These are phyloP conservation scores for Nigrospora sphaerica DNA, from an alignment of 2,329 filamentous ascomycete species.

Conservation along the genomic window DNA sequence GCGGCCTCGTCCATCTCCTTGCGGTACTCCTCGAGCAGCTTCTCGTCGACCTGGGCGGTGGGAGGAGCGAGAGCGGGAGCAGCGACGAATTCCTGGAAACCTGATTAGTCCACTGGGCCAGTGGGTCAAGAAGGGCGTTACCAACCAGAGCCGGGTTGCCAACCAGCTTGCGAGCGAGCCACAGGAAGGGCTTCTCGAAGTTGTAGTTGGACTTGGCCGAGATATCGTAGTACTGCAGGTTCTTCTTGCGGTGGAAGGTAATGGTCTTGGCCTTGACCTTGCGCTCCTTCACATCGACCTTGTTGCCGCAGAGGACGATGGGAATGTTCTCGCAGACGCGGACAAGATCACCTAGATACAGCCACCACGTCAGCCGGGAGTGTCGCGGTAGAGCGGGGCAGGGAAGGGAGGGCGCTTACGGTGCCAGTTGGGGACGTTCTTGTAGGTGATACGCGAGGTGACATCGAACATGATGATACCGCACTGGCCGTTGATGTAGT, in stretches of 20 bases:
- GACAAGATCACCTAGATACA: constrained; percentile 75
- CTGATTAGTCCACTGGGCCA: constrained; percentile 16
- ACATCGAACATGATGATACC: constrained; percentile 99
- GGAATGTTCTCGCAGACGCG: constrained; percentile 99
- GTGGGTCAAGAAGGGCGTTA: neutral
- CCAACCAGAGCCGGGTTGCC: constrained; percentile 81
- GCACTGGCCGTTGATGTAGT: constrained; percentile 99
- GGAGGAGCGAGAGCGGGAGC: constrained; percentile 91
- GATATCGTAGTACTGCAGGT: constrained; percentile 99
- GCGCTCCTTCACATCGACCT: constrained; percentile 99
- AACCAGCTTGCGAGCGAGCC: constrained; percentile 96
- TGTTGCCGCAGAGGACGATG: constrained; percentile 97
- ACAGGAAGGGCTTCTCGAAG: constrained; percentile 99
- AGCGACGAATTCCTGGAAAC: constrained; percentile 81
- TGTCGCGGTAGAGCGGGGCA: constrained; percentile 5
- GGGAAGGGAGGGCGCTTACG: constrained; percentile 56
- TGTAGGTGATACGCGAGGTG: constrained; percentile 99
- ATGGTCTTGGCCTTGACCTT: constrained; percentile 99
- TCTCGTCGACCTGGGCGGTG: constrained; percentile 81
- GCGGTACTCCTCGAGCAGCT: constrained; percentile 73
- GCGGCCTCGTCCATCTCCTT: constrained; percentile 83
- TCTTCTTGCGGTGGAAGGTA: constrained; percentile 99
- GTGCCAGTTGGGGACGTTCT: constrained; percentile 99
- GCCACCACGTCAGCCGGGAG: neutral
- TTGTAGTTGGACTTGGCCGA: constrained; percentile 99